These are phyloP conservation scores for Neurospora sp. DNA, from an alignment of 2,329 filamentous ascomycete species.

Conservation along the genomic window DNA sequence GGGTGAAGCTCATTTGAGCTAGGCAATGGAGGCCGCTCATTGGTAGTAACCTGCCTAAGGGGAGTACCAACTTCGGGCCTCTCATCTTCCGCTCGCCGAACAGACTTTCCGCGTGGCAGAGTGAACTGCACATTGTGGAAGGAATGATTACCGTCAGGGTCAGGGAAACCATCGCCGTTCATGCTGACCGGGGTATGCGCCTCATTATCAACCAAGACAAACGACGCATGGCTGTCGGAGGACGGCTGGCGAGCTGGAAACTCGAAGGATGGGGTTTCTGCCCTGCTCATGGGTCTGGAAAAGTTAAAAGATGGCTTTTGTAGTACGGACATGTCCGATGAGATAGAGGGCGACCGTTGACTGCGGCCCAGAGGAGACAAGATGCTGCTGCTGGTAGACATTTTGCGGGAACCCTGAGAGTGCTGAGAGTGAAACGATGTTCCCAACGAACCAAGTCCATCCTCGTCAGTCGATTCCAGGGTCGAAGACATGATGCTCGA, in stretches of 20 bases:
- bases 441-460: slow-evolving; percentile 45
- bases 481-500: slow-evolving; percentile 56
- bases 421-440: slow-evolving; percentile 42
- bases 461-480: slow-evolving; percentile 60
- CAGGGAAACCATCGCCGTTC: slow-evolving; percentile 58
- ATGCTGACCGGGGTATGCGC: slow-evolving; percentile 63
- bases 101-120: slow-evolving; percentile 70
- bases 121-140: slow-evolving; percentile 82
- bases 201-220: slow-evolving; percentile 53
- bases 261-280: slow-evolving; percentile 51
- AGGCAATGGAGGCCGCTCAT: slow-evolving; percentile 38
- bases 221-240: slow-evolving; percentile 57
- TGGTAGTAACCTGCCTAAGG: slow-evolving; percentile 33
- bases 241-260: slow-evolving; percentile 52
- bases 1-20: slow-evolving; percentile 34
- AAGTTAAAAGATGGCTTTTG: slow-evolving; percentile 83
- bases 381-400: slow-evolving; percentile 59
- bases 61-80: not conserved
- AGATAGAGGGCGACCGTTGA: slow-evolving; percentile 72
- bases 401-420: slow-evolving; percentile 57
- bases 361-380: slow-evolving; percentile 52
- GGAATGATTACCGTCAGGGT: slow-evolving; percentile 52
- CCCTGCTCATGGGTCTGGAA: slow-evolving; percentile 76
- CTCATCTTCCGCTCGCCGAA: slow-evolving; percentile 44
- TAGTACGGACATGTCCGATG: slow-evolving; percentile 68